phyloP scores from a whole-genome alignment of 495 filamentous ascomycete genomes.

The Tuber umbilicatum region DNA sequence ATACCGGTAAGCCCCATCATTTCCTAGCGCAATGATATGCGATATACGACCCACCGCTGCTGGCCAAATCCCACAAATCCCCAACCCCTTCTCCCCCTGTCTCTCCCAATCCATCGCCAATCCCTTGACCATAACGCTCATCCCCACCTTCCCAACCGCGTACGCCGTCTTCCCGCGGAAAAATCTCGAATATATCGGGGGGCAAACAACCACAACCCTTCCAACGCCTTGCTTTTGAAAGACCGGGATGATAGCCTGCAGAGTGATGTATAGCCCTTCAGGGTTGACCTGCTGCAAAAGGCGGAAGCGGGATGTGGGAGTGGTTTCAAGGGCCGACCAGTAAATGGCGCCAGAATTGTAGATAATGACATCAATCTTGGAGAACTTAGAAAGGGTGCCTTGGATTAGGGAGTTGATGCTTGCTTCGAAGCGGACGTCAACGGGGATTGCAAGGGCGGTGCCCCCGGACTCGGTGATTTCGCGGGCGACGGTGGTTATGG shows the following conservation, averaged over 20 bases:
- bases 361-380: constrained; percentile 62
- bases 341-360: constrained; percentile 86
- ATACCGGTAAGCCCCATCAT: not conserved
- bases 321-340: constrained; percentile 70
- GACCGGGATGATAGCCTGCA: constrained; percentile 62
- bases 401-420: constrained; percentile 60
- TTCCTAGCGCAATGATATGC: not conserved
- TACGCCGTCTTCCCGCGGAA: constrained; percentile 83
- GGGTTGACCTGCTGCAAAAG: constrained; percentile 78
- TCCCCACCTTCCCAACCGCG: constrained; percentile 78
- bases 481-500: constrained; percentile 73
- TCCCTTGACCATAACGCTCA: constrained; percentile 75
- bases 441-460: constrained; percentile 58
- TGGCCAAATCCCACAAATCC: constrained; percentile 77
- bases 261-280: constrained; percentile 62
- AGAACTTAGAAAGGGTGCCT: constrained; percentile 56
- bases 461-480: constrained; percentile 67
- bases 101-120: constrained; percentile 75
- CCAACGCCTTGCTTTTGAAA: constrained; percentile 46
- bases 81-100: constrained; percentile 60
- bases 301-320: constrained; percentile 70
- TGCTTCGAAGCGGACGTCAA: constrained; percentile 60
- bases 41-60: constrained; percentile 52
- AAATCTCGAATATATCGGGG: constrained; percentile 79
- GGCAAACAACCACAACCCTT: constrained; percentile 71